Conservation (phyloP, 306 rosid genomes). For the Parietaria judaica region DNA sequence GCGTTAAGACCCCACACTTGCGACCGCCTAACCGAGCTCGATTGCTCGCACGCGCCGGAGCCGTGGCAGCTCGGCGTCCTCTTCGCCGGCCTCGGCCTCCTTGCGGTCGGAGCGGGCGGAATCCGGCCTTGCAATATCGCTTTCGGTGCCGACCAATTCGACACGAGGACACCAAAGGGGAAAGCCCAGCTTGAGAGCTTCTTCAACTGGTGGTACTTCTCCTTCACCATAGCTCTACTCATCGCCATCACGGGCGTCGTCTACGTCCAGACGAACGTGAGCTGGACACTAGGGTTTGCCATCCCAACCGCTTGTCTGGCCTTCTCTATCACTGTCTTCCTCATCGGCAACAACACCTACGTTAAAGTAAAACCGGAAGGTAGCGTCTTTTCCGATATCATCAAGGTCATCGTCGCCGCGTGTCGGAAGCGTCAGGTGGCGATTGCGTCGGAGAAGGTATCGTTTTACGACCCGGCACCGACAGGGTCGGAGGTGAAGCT, state of each 20-base stretch:
- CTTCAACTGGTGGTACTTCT: conserved; percentile 88
- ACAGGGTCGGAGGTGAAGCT: conserved; percentile 12
- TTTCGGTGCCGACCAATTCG: conserved; percentile 80
- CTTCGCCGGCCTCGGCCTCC: conserved; percentile 42
- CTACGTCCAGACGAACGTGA: conserved; percentile 67
- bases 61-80: conserved; percentile 57
- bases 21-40: background rate
- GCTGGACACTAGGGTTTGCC: conserved; percentile 60
- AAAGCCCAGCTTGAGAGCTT: conserved; percentile 57
- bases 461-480: conserved; percentile 35
- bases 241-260: conserved; percentile 62
- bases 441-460: background rate
- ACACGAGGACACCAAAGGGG: conserved; percentile 54
- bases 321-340: conserved; percentile 50
- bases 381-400: conserved; percentile 45
- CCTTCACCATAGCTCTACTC: conserved; percentile 57
- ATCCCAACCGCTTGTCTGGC: conserved; percentile 59
- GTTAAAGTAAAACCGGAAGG: conserved; percentile 49
- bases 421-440: conserved; percentile 26
- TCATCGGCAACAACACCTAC: conserved; percentile 50
- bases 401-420: conserved; percentile 54
- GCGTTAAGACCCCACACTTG: conserved; percentile 49
- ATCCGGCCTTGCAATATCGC: conserved; percentile 86
- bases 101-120: conserved; percentile 76
- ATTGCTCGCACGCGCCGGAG: conserved; percentile 34